These are phyloP conservation scores for Gleditsia sinensis DNA, from an alignment of 306 rosid species.

Conservation along the genomic window DNA sequence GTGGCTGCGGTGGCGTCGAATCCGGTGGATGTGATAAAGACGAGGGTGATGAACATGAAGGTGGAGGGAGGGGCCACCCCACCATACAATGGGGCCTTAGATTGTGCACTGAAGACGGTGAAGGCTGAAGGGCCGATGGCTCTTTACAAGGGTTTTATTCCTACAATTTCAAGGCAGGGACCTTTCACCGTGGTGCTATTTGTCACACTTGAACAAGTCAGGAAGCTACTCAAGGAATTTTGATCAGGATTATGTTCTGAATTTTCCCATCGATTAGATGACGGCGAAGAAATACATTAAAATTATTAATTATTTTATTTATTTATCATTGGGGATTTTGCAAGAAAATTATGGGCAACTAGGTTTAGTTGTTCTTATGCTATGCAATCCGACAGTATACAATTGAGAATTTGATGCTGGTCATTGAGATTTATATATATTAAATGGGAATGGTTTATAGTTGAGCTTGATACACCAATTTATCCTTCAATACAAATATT, in stretches of 20 bases:
- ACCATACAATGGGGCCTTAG: slow-evolving; percentile 72
- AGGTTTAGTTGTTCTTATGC: background rate
- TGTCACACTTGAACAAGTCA: slow-evolving; percentile 83
- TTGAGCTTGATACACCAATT: too few relatives aligned
- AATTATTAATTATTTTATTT: background rate
- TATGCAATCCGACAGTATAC: too few relatives aligned
- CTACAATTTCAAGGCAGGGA: slow-evolving; percentile 84
- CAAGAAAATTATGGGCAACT: background rate
- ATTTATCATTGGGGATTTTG: background rate
- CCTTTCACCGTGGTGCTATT: slow-evolving; percentile 87
- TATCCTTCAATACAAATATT: too few relatives aligned
- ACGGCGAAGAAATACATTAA: background rate
- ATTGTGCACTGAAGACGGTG: slow-evolving; percentile 75
- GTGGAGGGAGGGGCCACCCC: slow-evolving; percentile 57
- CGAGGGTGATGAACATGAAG: slow-evolving; percentile 91
- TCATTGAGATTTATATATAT: too few relatives aligned
- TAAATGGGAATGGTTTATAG: too few relatives aligned
- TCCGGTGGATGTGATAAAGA: slow-evolving; percentile 89
- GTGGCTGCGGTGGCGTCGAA: slow-evolving; percentile 92
- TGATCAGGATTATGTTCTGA: background rate
- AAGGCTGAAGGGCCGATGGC: slow-evolving; percentile 81
- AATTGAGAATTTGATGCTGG: too few relatives aligned
- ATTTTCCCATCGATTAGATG: background rate
- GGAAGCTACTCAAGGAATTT: slow-evolving; percentile 64
- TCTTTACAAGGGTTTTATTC: slow-evolving; percentile 82